These are phyloP conservation scores for Penicillium coprophilum DNA, from an alignment of 495 filamentous ascomycete genomes.

Conservation along the genomic window DNA sequence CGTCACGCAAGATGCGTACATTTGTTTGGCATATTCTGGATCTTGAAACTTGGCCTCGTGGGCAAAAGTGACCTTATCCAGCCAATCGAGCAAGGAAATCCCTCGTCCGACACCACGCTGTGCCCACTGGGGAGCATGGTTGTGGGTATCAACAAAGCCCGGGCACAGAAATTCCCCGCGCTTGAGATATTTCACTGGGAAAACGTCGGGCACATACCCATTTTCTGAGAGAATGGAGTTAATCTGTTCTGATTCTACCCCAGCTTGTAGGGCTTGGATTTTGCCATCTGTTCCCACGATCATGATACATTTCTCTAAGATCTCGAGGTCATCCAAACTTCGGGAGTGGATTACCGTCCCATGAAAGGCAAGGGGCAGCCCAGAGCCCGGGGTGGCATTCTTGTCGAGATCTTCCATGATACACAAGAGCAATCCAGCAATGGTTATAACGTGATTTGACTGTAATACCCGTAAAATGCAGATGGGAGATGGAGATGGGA, in stretches of 20 bases:
- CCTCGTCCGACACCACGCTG: conserved; percentile 60
- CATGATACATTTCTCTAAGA: conserved; percentile 49
- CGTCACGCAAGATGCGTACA: conserved; percentile 55
- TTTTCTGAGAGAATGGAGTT: conserved; percentile 24
- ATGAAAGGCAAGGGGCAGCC: conserved; percentile 43
- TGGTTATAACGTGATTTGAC: not conserved
- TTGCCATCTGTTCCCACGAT: conserved; percentile 41
- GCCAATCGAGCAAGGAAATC: conserved; percentile 59
- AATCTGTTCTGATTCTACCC: conserved; percentile 18
- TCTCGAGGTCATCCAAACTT: conserved; percentile 39
- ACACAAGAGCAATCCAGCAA: not conserved
- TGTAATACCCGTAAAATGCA: not conserved
- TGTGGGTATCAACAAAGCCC: conserved; percentile 65
- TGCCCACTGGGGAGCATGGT: conserved; percentile 64
- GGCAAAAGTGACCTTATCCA: conserved; percentile 60
- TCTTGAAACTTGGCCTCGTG: conserved; percentile 60
- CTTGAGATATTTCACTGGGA: conserved; percentile 40
- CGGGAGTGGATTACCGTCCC: conserved; percentile 55
- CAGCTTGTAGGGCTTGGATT: conserved; percentile 37
- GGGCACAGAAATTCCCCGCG: conserved; percentile 58
- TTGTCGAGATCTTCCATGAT: conserved; percentile 19
- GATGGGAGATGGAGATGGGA: not conserved
- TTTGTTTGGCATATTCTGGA: conserved; percentile 47
- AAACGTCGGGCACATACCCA: conserved; percentile 34
- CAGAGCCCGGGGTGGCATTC: conserved; percentile 16